These are phyloP conservation scores for Petunia axillaris DNA, from an alignment of 257 asterid species.

Conservation along the genomic window DNA sequence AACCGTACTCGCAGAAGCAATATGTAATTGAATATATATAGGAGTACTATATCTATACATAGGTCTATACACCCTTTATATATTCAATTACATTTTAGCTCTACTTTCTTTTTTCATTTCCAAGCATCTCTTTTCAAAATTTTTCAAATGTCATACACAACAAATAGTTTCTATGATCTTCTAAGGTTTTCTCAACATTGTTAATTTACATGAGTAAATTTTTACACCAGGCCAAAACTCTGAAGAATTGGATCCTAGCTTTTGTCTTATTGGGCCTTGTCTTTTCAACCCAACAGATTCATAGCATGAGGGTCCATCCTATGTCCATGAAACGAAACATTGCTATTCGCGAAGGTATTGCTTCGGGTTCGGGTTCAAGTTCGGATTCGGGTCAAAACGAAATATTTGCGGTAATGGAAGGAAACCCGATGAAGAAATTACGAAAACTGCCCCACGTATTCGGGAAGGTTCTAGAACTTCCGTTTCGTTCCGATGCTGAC, in stretches of 20 bases:
- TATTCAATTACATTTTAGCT: conserved; percentile 19
- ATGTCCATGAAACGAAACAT: conserved; percentile 34
- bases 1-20: not conserved
- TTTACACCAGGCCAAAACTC: not conserved
- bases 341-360: conserved; percentile 22
- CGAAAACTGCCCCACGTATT: conserved; percentile 72
- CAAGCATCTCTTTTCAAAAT: not conserved
- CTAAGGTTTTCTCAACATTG: not conserved
- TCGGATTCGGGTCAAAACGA: not conserved
- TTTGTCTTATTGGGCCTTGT: conserved; percentile 37
- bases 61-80: not conserved
- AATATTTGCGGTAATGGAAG: conserved; percentile 28
- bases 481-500: conserved; percentile 64
- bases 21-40: conserved; percentile 20
- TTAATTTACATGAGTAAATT: not conserved
- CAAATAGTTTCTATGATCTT: not conserved
- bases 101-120: not conserved
- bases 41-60: not conserved
- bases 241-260: conserved; percentile 16
- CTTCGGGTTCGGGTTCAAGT: not conserved
- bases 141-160: not conserved
- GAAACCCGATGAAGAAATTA: conserved; percentile 48
- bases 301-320: conserved; percentile 39
- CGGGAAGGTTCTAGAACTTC: conserved; percentile 68
- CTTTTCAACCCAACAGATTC: conserved; percentile 25